Conservation (phyloP, 2,329 filamentous ascomycete genomes). For the Chaetomium globosum region DNA sequence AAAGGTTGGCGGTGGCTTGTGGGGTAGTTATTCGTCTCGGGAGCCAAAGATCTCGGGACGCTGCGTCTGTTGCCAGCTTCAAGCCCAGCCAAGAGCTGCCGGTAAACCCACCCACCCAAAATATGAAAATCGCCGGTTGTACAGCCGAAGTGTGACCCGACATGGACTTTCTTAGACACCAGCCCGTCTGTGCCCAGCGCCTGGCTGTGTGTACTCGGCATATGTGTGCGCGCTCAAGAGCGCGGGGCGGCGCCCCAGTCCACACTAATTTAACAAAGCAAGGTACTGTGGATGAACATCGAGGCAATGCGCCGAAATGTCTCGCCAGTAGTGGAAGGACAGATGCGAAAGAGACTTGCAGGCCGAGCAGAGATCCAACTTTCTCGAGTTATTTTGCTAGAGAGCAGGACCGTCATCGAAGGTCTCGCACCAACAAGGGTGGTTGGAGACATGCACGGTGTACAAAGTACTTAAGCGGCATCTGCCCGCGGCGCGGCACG, state of each 20-base stretch:
- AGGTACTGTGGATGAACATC: not conserved
- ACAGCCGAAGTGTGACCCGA: slow-evolving; percentile 14
- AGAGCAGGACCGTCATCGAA: not conserved
- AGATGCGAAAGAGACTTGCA: not conserved
- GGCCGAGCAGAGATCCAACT: not conserved
- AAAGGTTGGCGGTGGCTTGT: slow-evolving; percentile 9
- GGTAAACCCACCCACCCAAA: slow-evolving; percentile 9
- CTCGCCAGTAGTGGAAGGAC: not conserved
- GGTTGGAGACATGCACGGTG: not conserved
- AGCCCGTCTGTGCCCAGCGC: not conserved
- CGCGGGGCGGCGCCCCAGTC: too few species aligned
- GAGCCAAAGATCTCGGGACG: slow-evolving; percentile 10
- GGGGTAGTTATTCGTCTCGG: slow-evolving; percentile 1
- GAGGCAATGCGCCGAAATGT: not conserved
- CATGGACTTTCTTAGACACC: not conserved
- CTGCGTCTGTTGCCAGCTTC: not conserved
- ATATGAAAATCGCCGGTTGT: slow-evolving; percentile 14
- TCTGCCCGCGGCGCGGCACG: not conserved
- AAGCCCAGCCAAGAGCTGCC: slow-evolving; percentile 1
- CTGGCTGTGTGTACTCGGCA: not conserved
- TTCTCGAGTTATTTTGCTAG: not conserved
- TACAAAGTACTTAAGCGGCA: not conserved
- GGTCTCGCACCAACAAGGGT: not conserved
- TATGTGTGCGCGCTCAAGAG: not conserved
- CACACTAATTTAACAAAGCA: not conserved